Evolutionary conservation across 345 rosid genomes (phyloP).

Genomic region (Orychophragmus violaceus): DNA sequence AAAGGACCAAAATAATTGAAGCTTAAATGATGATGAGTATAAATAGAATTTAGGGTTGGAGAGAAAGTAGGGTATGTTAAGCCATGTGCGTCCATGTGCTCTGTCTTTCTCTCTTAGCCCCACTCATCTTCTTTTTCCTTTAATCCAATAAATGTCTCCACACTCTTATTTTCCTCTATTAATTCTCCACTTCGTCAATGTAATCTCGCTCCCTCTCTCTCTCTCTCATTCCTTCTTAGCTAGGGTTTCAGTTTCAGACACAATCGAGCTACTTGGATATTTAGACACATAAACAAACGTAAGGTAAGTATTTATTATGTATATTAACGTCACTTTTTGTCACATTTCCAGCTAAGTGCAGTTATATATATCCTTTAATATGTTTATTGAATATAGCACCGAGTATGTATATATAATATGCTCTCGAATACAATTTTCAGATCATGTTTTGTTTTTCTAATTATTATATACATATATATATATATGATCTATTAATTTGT

Average conservation of each 20-base stretch:
- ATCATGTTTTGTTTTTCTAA: not conserved
- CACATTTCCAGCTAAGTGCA: not conserved
- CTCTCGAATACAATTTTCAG: not conserved
- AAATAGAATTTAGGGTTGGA: conserved; percentile 28
- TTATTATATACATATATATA: not conserved
- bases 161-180: conserved; percentile 39
- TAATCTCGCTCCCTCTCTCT: conserved; percentile 8
- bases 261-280: conserved; percentile 3
- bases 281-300: not conserved
- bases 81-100: conserved; percentile 99
- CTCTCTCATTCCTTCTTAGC: not conserved
- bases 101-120: conserved; percentile 76
- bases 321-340: not conserved
- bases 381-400: not conserved
- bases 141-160: conserved; percentile 48
- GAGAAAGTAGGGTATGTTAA: conserved; percentile 23
- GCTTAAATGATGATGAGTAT: conserved; percentile 16
- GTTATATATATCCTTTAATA: not conserved
- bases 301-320: conserved; percentile 10
- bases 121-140: conserved; percentile 37
- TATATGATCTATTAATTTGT: not conserved
- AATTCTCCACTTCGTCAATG: conserved; percentile 7
- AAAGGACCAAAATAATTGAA: conserved; percentile 26
- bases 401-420: not conserved
- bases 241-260: conserved; percentile 25